Base-by-base conservation (phyloP, 352 stramenopile genomes). In the Globisporangium paddicum region DNA sequence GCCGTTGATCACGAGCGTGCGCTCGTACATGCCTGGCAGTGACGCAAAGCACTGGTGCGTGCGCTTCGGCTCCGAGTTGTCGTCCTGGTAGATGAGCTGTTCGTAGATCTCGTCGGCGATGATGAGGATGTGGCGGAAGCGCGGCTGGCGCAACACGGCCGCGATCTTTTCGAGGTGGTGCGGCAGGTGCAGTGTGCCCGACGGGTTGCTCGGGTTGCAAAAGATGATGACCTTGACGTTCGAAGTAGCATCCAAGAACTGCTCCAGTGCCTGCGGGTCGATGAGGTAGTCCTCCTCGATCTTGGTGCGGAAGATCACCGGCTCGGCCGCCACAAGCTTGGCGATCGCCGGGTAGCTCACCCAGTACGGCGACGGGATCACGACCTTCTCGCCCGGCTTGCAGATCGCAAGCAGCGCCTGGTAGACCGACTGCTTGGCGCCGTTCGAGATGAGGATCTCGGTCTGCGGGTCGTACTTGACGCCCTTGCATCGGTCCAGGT, bases 41-140 rank as follows among this genome's bases (percentile, higher is more conserved):
- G 71, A 72, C 19, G 82, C 83, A 46, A 96, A 93, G 60, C 76
- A 90, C 56, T 82, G 58, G 68, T 93, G 84, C 41, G 63, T 61
- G 28, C 77, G 77, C 38, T 71, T 84, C 56, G 63, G 74, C 61
- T 63, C 72, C 18, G 26, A 21, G 16, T 19, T 54, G 9, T 38
- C 71, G 38, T 87, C 73, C 58, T 93, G 77, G 79, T 98, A 99
- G 10, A 97, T 75, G 34, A 99, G 75, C 46, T 96, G 80, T 73
- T 98, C 95, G 64, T 99, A 99, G 54, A 99, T 99, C 73, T 98
- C 95, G 75, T 98, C 95, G 13, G 87, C 73, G 55, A 98, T 65
- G 23, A 98, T 75, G 26, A 90, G 63, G 30, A 98, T 79, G 49
- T 96, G 77, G 49, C 75, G 73, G 66, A 82, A 86, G 26, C 78